These are phyloP conservation scores for Botrytis paeoniae DNA, from an alignment of 2,329 filamentous ascomycete species.

Conservation along the genomic window DNA sequence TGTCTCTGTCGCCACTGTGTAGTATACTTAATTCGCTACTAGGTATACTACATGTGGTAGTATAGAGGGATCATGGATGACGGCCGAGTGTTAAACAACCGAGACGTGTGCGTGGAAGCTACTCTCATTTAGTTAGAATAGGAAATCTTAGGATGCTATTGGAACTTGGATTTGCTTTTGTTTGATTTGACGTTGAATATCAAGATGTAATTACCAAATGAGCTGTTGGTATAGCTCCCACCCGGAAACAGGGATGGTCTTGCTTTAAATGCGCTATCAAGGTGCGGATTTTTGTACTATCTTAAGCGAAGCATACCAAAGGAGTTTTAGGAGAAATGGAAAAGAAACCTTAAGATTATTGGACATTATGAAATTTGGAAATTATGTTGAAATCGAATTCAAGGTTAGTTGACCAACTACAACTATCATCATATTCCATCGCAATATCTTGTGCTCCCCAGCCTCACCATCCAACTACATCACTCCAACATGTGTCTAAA, in stretches of 20 bases:
- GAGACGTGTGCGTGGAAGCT: too few species aligned
- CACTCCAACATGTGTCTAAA: not conserved
- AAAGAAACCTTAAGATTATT: not conserved
- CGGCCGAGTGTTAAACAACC: too few species aligned
- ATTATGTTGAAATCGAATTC: not conserved
- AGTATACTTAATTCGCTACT: too few species aligned
- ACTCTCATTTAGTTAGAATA: too few species aligned
- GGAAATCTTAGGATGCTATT: too few species aligned
- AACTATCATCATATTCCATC: not conserved
- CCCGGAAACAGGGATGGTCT: not conserved
- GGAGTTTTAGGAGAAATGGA: not conserved
- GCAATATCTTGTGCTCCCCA: not conserved
- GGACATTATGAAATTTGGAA: not conserved
- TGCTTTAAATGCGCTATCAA: not conserved
- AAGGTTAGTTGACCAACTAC: not conserved
- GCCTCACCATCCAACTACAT: accelerated
- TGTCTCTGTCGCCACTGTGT: too few species aligned
- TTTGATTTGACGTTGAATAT: too few species aligned
- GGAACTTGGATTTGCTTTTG: too few species aligned
- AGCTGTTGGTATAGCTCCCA: not conserved
- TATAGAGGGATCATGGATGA: too few species aligned
- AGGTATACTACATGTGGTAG: too few species aligned
- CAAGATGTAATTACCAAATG: too few species aligned
- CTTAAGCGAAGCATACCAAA: not conserved
- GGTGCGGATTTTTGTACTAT: not conserved